Evolutionary conservation across 2,329 filamentous ascomycete species (phyloP).

Genomic region (Ophiosphaerella narmari): DNA sequence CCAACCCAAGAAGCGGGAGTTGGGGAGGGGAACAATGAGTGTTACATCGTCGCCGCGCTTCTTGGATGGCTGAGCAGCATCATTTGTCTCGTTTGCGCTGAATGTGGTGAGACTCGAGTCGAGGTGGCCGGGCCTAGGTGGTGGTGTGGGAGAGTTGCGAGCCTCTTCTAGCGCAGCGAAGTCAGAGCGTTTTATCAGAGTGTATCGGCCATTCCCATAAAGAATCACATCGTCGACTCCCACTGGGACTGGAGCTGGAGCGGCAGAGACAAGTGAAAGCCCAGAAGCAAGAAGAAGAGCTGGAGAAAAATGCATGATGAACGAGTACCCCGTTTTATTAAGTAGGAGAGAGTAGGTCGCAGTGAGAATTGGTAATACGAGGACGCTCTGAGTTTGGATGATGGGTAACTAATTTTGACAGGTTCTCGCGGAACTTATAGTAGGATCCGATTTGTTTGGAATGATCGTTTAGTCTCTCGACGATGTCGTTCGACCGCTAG

Average conservation of each 20-base stretch:
- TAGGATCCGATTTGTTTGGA: too few relatives aligned
- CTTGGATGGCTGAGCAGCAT: background rate
- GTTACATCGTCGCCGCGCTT: conserved; percentile 19
- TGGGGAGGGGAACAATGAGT: conserved; percentile 26
- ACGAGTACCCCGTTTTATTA: background rate
- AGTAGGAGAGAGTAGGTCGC: background rate
- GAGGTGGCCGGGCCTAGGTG: conserved; percentile 26
- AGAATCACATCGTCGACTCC: conserved; percentile 32
- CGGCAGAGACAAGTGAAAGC: conserved; percentile 17
- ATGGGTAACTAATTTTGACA: conserved; percentile 1
- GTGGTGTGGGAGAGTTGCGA: conserved; percentile 14
- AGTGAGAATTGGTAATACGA: too few relatives aligned
- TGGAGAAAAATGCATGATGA: conserved; percentile 27
- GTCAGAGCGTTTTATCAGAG: conserved; percentile 29
- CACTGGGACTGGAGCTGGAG: conserved; percentile 20
- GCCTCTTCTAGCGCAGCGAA: conserved; percentile 19
- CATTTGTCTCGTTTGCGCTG: conserved; percentile 9
- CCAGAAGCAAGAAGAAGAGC: conserved; percentile 19
- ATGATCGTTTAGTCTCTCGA: too few relatives aligned
- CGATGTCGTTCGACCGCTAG: too few relatives aligned
- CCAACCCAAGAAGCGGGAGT: conserved; percentile 45
- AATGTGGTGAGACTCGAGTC: conserved; percentile 13
- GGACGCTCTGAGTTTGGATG: background rate
- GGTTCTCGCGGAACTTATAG: too few relatives aligned
- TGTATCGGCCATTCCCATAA: conserved; percentile 26